Evolutionary conservation across 306 rosid species (phyloP), one percentile per base, ranked within the genome.

Genomic region (Bauhinia variegata): DNA sequence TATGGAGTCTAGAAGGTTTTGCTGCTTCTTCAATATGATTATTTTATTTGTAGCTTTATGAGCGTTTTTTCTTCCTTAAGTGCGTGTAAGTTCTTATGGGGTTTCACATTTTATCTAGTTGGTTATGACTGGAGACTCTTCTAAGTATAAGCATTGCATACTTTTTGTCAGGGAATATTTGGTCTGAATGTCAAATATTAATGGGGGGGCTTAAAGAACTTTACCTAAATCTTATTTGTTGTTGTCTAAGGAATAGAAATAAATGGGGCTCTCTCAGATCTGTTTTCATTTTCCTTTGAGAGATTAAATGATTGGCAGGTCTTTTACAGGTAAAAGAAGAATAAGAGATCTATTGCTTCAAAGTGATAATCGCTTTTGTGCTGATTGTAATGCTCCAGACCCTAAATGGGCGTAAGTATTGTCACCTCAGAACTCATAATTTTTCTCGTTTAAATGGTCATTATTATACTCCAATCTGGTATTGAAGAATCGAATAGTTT

Each of bases 351-450:
- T 95, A 75, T 75, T 90, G 78, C 71, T 76, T 71, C 90, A 85
- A 64, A 79, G 75, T 9, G 97, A 95, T 76, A 95, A 95, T 72
- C 90, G 91, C 67, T 4, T 56, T 44, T 95, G 99, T 77, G 95
- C 99, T 52, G 99, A 95, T 78, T 95, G 99, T 80, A 84, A 86
- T 73, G 92, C 96, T 64, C 78, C 90, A 12, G 96, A 90, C 80
- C 99, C 99, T 61, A 90, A 88, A 85, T 95, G 99, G 99, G 99
- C 99, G 99, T 95, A 85, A 80, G 99, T 85, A 36, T 19, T 52
- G 6, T 61, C 44, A 13, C 48, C 19, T 67, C 41, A 61, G 56
- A 19, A 7, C 33, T 66, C 51, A 7, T 30, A 36, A 54, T 48
- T 15, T 15, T 58, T 37, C 34, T 38, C 32, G 54, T 58, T 50